Evolutionary conservation across 2,329 filamentous ascomycete genomes (phyloP).

Genomic region (Colletotrichum filicis): DNA sequence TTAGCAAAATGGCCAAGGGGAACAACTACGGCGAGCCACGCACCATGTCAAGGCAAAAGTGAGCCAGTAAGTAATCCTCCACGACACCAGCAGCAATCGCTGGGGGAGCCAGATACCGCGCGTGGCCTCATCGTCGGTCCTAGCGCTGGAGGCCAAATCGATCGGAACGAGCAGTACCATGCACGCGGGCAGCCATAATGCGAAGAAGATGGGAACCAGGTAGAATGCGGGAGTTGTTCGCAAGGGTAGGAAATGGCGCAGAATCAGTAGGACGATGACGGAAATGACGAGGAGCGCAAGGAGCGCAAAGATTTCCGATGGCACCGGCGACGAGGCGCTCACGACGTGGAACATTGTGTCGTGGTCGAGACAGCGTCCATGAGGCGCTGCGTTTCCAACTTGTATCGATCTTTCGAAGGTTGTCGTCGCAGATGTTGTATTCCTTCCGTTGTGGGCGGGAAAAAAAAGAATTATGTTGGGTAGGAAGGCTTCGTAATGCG

Average conservation of each 20-base stretch:
- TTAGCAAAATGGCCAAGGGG: constrained; percentile 16
- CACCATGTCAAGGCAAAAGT: constrained; percentile 96
- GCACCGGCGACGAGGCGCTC: constrained; percentile 71
- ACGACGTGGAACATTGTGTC: constrained; percentile 62
- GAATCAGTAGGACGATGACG: constrained; percentile 80
- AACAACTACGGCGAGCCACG: constrained; percentile 36
- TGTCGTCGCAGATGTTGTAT: not conserved
- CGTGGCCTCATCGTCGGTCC: constrained; percentile 74
- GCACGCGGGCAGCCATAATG: constrained; percentile 90
- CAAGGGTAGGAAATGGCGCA: constrained; percentile 90
- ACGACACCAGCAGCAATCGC: constrained; percentile 82
- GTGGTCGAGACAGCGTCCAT: constrained; percentile 28
- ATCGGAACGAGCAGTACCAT: constrained; percentile 94
- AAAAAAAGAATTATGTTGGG: not conserved
- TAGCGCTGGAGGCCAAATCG: constrained; percentile 88
- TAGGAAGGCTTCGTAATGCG: not conserved
- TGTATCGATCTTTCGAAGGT: not conserved
- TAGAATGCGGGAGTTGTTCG: constrained; percentile 92
- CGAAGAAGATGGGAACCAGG: constrained; percentile 91
- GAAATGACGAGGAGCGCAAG: constrained; percentile 80
- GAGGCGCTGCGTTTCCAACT: constrained; percentile 15
- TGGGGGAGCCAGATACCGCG: constrained; percentile 90
- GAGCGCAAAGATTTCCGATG: constrained; percentile 82
- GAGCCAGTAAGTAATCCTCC: constrained; percentile 97
- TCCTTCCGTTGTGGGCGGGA: not conserved